Percentiles rank a stretch among this genome's conserved stretches.
Evolutionary conservation across 192 early-diverging fungal species (phyloP).

Genomic region (Allomyces macrogynus): DNA sequence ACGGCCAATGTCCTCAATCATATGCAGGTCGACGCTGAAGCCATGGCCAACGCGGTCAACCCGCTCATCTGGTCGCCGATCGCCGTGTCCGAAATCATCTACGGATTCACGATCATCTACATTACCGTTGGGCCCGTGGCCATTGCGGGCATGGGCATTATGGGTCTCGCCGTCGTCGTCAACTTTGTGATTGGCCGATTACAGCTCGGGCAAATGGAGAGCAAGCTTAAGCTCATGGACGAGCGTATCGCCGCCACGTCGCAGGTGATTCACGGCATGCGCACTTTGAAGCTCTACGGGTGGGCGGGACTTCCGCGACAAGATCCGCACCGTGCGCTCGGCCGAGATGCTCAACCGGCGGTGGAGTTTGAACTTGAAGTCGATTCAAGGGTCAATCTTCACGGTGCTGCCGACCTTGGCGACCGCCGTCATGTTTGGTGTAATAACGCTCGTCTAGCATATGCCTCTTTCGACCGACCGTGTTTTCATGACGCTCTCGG

Average conservation of each 20-base stretch:
- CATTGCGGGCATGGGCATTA: not conserved
- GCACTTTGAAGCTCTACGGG: slow-evolving; percentile 82
- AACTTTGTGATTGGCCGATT: not conserved
- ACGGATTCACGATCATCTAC: not conserved
- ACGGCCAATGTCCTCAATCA: not conserved
- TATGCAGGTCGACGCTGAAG: not conserved
- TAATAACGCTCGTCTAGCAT: too few species aligned
- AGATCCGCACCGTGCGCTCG: slow-evolving; percentile 34
- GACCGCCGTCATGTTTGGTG: too few species aligned
- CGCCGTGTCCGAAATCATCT: not conserved
- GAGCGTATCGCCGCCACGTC: slow-evolving; percentile 62
- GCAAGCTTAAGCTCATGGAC: slow-evolving; percentile 18
- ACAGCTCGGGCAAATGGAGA: not conserved
- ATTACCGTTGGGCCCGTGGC: not conserved
- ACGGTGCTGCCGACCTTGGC: too few species aligned
- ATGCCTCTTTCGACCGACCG: too few species aligned
- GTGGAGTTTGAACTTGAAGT: too few species aligned
- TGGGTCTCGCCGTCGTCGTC: not conserved
- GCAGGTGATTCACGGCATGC: slow-evolving; percentile 74
- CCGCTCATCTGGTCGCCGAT: not conserved
- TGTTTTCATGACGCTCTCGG: too few species aligned
- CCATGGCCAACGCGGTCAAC: not conserved
- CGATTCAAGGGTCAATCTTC: too few species aligned
- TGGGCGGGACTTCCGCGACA: slow-evolving; percentile 59
- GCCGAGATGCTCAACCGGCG: too few species aligned